These are phyloP conservation scores for Ceratocystis colombiana DNA, from an alignment of 2,329 filamentous ascomycete species.

Conservation along the genomic window DNA sequence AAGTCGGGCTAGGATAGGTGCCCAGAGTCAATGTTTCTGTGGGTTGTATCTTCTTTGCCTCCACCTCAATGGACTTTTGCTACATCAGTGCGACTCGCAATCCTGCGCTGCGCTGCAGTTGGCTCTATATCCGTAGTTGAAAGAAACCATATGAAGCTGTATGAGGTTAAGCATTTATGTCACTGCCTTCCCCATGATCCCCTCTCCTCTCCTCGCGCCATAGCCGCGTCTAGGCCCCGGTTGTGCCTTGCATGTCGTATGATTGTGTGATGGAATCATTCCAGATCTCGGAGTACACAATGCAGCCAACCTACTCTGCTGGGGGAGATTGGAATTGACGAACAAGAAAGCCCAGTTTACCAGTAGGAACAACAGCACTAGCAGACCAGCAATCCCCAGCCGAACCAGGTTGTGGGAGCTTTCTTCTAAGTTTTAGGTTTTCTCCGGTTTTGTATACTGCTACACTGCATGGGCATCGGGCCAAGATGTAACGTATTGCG, in stretches of 20 bases:
- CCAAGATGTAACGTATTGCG: constrained; percentile 1
- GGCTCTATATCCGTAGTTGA: too few relatives aligned
- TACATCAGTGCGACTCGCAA: background rate
- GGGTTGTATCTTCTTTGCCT: too few relatives aligned
- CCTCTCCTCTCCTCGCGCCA: background rate
- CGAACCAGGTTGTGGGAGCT: too few relatives aligned
- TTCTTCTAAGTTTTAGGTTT: background rate
- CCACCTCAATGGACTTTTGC: too few relatives aligned
- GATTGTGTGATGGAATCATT: constrained; percentile 5
- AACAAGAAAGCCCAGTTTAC: too few relatives aligned
- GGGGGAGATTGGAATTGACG: background rate
- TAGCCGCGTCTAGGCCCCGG: constrained; percentile 2
- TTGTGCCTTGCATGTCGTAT: constrained; percentile 4
- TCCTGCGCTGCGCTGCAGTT: background rate
- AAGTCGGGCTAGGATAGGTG: too few relatives aligned
- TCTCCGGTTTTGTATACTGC: background rate
- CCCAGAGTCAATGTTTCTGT: too few relatives aligned
- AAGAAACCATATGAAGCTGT: too few relatives aligned
- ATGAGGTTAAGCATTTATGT: too few relatives aligned
- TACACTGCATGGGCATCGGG: constrained; percentile 7
- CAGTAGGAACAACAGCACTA: too few relatives aligned
- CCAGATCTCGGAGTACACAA: background rate
- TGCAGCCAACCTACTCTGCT: background rate
- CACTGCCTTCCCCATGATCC: background rate
- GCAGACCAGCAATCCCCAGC: too few relatives aligned